Conservation (phyloP, 1,284 basidiomycete species). For the Phenoliferia sp. region DNA sequence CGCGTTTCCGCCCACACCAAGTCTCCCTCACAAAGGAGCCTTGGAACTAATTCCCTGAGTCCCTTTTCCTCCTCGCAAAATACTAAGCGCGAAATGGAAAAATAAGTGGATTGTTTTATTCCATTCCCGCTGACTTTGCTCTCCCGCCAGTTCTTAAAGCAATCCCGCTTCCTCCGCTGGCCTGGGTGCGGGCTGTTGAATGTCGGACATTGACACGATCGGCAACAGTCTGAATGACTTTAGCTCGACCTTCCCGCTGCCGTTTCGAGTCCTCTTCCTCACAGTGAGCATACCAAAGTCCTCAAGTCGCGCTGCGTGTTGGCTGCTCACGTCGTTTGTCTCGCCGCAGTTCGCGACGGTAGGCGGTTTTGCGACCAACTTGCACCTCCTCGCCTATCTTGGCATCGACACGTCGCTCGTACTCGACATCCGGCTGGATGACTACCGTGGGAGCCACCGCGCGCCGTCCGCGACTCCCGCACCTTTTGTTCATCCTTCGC, state of each 20-base stretch:
- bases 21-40: too few relatives aligned
- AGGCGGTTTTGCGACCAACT: constrained; percentile 76
- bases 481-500: constrained; percentile 33
- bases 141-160: too few relatives aligned
- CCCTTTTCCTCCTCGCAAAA: too few relatives aligned
- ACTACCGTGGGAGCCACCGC: neutral
- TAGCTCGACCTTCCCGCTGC: constrained; percentile 65
- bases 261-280: constrained; percentile 72
- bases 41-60: too few relatives aligned
- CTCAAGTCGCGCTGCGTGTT: too few relatives aligned
- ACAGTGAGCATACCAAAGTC: constrained; percentile 33
- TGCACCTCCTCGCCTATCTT: constrained; percentile 70
- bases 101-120: too few relatives aligned
- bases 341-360: constrained; percentile 58
- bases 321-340: neutral
- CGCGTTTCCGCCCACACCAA: too few relatives aligned
- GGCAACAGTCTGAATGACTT: constrained; percentile 40
- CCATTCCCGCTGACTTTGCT: too few relatives aligned
- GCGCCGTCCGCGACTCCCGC: neutral
- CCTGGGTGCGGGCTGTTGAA: too few relatives aligned
- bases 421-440: constrained; percentile 47
- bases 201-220: constrained; percentile 13
- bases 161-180: too few relatives aligned
- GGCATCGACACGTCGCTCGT: constrained; percentile 67
- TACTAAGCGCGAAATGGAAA: too few relatives aligned